Conservation (phyloP, 2,329 filamentous ascomycete genomes). For the Coleophoma eucalyptorum region DNA sequence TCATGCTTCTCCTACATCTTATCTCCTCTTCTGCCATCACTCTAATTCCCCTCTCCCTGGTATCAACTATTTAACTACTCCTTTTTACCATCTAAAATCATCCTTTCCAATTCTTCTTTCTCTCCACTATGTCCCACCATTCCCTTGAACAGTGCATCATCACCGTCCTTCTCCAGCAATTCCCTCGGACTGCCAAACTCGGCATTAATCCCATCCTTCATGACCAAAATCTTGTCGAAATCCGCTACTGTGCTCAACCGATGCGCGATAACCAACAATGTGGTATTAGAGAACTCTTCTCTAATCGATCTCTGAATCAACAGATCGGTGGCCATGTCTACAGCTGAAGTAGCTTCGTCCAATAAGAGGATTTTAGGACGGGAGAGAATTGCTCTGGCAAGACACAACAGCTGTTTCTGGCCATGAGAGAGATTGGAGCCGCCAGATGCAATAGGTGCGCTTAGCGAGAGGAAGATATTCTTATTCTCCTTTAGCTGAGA, state of each 20-base stretch:
- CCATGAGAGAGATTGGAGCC: slow-evolving; percentile 71
- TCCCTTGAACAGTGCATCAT: slow-evolving; percentile 48
- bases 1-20: too few species aligned
- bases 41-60: too few species aligned
- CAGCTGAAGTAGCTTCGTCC: slow-evolving; percentile 72
- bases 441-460: slow-evolving; percentile 61
- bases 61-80: too few species aligned
- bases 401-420: slow-evolving; percentile 68
- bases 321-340: slow-evolving; percentile 70
- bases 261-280: slow-evolving; percentile 69
- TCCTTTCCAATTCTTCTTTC: slow-evolving; percentile 31
- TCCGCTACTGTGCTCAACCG: slow-evolving; percentile 70
- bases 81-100: slow-evolving; percentile 5
- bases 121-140: slow-evolving; percentile 59
- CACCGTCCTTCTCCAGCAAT: slow-evolving; percentile 46
- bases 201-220: slow-evolving; percentile 60
- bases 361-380: slow-evolving; percentile 72
- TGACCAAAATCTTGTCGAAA: slow-evolving; percentile 67
- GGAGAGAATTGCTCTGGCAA: slow-evolving; percentile 65
- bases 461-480: slow-evolving; percentile 61
- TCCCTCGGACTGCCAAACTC: slow-evolving; percentile 62
- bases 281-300: slow-evolving; percentile 63
- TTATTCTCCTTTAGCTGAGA: slow-evolving; percentile 35
- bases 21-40: too few species aligned
- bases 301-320: slow-evolving; percentile 69